phyloP scores from a whole-genome alignment of 2,329 filamentous ascomycete species.

The Diaporthe citriasiana region DNA sequence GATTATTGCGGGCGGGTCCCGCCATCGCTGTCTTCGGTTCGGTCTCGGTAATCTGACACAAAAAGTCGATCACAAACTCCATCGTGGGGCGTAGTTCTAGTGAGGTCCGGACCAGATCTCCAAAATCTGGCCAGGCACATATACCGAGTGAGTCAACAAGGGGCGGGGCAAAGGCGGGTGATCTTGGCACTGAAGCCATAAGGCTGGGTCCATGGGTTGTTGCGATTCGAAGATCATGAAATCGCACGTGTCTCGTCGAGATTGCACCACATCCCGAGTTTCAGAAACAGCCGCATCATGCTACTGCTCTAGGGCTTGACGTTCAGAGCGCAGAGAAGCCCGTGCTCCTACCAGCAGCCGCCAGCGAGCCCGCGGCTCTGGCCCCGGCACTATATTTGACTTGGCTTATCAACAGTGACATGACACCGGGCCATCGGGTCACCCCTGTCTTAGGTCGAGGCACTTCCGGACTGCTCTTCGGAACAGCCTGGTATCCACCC shows the following conservation, averaged over 20 bases:
- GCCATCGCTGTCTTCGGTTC: constrained; percentile 27
- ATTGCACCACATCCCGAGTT: constrained; percentile 25
- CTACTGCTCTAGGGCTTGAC: neutral
- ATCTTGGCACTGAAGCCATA: constrained; percentile 28
- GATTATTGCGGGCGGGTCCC: constrained; percentile 26
- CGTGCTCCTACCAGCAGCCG: constrained; percentile 30
- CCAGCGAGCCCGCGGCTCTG: constrained; percentile 28
- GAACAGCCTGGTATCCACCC: constrained; percentile 13
- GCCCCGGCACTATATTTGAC: constrained; percentile 33
- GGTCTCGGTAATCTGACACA: constrained; percentile 33
- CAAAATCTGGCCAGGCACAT: constrained; percentile 9
- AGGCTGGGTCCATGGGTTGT: constrained; percentile 18
- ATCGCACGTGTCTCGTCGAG: constrained; percentile 36
- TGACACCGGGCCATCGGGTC: constrained; percentile 27
- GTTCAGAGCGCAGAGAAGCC: constrained; percentile 22
- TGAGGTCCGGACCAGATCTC: constrained; percentile 11
- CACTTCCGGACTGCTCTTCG: constrained; percentile 5
- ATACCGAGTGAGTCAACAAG: constrained; percentile 31
- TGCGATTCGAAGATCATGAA: constrained; percentile 32
- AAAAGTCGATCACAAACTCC: constrained; percentile 21
- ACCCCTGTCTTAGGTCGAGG: constrained; percentile 33
- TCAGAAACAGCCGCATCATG: constrained; percentile 27
- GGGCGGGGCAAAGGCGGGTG: constrained; percentile 25
- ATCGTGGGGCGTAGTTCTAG: constrained; percentile 14
- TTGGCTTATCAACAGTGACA: constrained; percentile 8